phyloP scores from a whole-genome alignment of 169 alveolate genomes.

The Neospora caninum region DNA sequence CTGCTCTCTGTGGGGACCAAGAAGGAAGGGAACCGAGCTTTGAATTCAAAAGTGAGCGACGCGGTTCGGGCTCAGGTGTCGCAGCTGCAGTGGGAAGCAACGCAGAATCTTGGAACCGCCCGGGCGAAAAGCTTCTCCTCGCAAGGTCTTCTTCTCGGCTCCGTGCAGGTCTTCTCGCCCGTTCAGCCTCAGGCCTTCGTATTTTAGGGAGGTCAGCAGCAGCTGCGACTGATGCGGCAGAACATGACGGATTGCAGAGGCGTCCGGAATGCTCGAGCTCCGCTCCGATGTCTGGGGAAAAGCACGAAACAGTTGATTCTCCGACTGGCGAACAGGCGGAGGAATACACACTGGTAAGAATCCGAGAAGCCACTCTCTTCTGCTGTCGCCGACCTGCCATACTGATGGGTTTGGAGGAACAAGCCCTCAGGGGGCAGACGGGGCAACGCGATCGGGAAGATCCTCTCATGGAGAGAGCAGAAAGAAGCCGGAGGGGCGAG shows the following conservation, averaged over 20 bases:
- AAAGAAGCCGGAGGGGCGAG: not conserved
- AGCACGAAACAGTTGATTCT: not conserved
- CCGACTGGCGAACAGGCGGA: not conserved
- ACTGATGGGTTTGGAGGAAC: not conserved
- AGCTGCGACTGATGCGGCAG: not conserved
- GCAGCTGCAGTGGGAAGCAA: not conserved
- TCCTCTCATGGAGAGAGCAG: not conserved
- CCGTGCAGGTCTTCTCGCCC: not conserved
- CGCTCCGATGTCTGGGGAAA: not conserved
- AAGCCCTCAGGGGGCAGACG: not conserved
- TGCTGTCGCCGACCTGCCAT: constrained; percentile 4
- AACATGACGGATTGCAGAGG: not conserved
- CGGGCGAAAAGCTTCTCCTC: not conserved
- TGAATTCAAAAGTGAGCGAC: not conserved
- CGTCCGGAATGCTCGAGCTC: not conserved
- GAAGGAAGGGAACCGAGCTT: not conserved
- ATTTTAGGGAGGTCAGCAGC: not conserved
- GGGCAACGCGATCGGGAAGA: not conserved
- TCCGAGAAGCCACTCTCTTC: not conserved
- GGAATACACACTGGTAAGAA: not conserved
- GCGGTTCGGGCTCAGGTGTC: not conserved
- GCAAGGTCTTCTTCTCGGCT: not conserved
- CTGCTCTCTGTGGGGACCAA: not conserved
- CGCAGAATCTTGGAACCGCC: not conserved
- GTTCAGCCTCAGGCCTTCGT: not conserved